Percentiles rank a stretch among this genome's conserved stretches.
These are phyloP conservation scores for Polyporus tsugae DNA, from an alignment of 1,284 basidiomycete species.

Conservation along the genomic window DNA sequence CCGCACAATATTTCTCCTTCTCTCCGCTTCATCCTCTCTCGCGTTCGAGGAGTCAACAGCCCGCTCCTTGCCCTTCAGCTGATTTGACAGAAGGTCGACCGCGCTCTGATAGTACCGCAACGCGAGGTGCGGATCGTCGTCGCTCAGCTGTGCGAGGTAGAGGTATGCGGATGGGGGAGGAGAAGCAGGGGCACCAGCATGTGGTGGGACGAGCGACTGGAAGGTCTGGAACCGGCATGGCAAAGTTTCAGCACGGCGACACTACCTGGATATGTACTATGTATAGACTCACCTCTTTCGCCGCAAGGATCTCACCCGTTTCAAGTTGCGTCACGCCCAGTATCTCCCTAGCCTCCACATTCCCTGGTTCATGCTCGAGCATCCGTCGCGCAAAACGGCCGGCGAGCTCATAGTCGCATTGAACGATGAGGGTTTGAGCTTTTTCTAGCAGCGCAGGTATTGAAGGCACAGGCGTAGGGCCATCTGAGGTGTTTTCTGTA, in stretches of 20 bases:
- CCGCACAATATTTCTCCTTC: constrained; percentile 79
- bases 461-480: constrained; percentile 45
- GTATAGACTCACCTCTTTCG: constrained; percentile 65
- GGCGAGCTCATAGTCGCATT: constrained; percentile 88
- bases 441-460: constrained; percentile 71
- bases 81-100: constrained; percentile 75
- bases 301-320: constrained; percentile 77
- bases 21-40: constrained; percentile 65
- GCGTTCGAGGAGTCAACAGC: constrained; percentile 52
- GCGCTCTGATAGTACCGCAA: constrained; percentile 86
- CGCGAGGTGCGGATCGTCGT: constrained; percentile 79
- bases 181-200: constrained; percentile 60
- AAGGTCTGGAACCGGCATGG: constrained; percentile 61
- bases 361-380: constrained; percentile 68
- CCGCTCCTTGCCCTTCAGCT: constrained; percentile 76
- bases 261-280: background rate
- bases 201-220: constrained; percentile 65
- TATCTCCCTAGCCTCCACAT: constrained; percentile 83
- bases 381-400: constrained; percentile 76
- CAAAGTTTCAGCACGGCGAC: constrained; percentile 2
- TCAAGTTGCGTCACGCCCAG: constrained; percentile 82
- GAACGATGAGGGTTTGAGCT: constrained; percentile 79
- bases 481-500: constrained; percentile 42
- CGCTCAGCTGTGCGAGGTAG: constrained; percentile 89
- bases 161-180: constrained; percentile 88